phyloP scores from a whole-genome alignment of 202 grass and related monocot genomes.

The Panicum hallii region DNA sequence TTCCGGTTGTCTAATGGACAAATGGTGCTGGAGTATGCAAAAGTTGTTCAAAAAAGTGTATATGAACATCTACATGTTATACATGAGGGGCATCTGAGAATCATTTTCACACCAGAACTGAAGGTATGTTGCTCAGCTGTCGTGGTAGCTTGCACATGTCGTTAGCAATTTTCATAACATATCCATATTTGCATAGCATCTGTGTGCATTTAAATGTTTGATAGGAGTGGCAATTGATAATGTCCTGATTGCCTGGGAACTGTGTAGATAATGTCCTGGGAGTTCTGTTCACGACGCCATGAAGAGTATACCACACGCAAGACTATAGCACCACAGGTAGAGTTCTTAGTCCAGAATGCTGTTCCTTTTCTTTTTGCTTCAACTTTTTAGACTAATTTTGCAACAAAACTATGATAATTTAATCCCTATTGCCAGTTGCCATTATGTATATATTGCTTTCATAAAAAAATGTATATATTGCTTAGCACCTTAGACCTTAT shows the following conservation, averaged over 20 bases:
- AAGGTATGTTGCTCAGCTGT: constrained; percentile 62
- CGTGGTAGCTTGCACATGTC: constrained; percentile 15
- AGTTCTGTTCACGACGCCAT: constrained; percentile 83
- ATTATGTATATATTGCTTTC: constrained; percentile 5
- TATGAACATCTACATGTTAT: constrained; percentile 93
- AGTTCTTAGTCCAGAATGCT: constrained; percentile 5
- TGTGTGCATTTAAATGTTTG: constrained; percentile 54
- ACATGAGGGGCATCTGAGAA: constrained; percentile 82
- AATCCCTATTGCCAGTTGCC: not conserved
- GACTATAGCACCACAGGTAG: constrained; percentile 84
- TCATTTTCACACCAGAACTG: constrained; percentile 92
- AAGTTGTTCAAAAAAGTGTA: constrained; percentile 86
- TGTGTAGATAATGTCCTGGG: constrained; percentile 90
- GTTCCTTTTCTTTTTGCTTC: not conserved
- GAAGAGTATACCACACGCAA: constrained; percentile 83
- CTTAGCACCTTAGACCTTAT: not conserved
- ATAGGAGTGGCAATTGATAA: constrained; percentile 49
- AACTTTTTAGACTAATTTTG: not conserved
- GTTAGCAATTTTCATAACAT: constrained; percentile 22
- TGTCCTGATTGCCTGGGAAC: constrained; percentile 43
- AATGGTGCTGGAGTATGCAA: constrained; percentile 80
- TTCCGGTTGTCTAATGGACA: constrained; percentile 74
- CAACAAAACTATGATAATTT: not conserved
- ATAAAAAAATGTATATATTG: not conserved
- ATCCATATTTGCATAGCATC: constrained; percentile 31